phyloP scores from a whole-genome alignment of 2,329 filamentous ascomycete genomes.

The Aspergillus hiratsukae region DNA sequence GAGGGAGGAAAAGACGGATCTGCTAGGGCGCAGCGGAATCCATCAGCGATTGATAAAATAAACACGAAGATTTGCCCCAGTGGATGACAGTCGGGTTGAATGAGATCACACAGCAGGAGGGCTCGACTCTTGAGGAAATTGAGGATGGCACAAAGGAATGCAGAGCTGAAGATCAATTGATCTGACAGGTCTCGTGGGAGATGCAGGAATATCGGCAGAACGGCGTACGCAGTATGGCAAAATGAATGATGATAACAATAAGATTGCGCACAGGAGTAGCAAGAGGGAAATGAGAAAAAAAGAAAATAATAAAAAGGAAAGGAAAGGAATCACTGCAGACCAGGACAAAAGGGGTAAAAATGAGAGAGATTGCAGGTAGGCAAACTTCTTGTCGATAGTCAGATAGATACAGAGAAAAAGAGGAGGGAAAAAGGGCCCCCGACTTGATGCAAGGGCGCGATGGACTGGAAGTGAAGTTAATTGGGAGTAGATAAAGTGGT shows the following conservation, averaged over 20 bases:
- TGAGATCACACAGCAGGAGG: neutral
- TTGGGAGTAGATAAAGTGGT: neutral
- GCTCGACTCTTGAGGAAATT: neutral
- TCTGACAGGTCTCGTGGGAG: slow-evolving; percentile 10
- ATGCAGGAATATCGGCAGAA: slow-evolving; percentile 32
- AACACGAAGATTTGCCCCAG: neutral
- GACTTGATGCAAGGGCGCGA: neutral
- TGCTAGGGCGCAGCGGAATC: slow-evolving; percentile 7
- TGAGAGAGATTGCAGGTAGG: neutral
- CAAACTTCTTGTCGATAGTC: neutral
- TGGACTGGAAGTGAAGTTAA: neutral
- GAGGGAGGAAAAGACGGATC: neutral
- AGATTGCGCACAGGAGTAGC: neutral
- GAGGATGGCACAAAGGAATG: neutral
- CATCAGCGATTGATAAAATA: slow-evolving; percentile 11
- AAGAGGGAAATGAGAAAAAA: neutral
- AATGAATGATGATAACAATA: neutral
- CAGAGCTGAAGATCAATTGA: neutral
- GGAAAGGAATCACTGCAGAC: slow-evolving; percentile 2
- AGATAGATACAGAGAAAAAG: neutral
- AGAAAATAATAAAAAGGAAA: slow-evolving; percentile 3
- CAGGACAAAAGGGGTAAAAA: slow-evolving; percentile 6
- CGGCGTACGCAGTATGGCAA: neutral
- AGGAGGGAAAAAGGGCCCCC: neutral
- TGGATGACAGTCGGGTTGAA: neutral